phyloP scores from a whole-genome alignment of 441 rosid species.

The Kokia cookei region DNA sequence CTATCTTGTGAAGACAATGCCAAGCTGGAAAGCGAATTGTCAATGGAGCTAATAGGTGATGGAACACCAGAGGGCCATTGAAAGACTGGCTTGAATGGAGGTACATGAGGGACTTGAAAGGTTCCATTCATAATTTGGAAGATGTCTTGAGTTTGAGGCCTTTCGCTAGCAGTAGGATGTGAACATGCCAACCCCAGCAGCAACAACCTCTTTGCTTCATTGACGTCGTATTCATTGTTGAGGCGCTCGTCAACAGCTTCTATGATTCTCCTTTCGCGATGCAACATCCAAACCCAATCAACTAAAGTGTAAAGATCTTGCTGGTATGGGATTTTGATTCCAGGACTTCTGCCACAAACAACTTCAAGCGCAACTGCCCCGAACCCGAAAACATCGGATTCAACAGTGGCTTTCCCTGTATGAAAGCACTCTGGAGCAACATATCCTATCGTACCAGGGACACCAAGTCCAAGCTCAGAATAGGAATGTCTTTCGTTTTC shows the following conservation, averaged over 20 bases:
- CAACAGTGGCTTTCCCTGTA: slow-evolving; percentile 44
- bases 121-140: slow-evolving; percentile 40
- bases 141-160: slow-evolving; percentile 33
- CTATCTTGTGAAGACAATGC: slow-evolving; percentile 19
- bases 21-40: slow-evolving; percentile 11
- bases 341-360: slow-evolving; percentile 34
- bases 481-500: slow-evolving; percentile 48
- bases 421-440: slow-evolving; percentile 60
- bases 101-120: slow-evolving; percentile 31
- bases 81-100: slow-evolving; percentile 44
- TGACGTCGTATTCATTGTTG: slow-evolving; percentile 13
- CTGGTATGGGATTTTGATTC: slow-evolving; percentile 17
- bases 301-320: slow-evolving; percentile 25
- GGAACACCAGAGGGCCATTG: slow-evolving; percentile 29
- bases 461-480: slow-evolving; percentile 35
- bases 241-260: slow-evolving; percentile 39
- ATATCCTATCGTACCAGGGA: slow-evolving; percentile 45
- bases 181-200: slow-evolving; percentile 55
- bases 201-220: slow-evolving; percentile 32
- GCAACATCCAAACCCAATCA: slow-evolving; percentile 56
- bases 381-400: slow-evolving; percentile 48
- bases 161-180: slow-evolving; percentile 34
- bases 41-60: not conserved
- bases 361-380: slow-evolving; percentile 55
- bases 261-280: slow-evolving; percentile 33